A percentile compares a stretch with the other conserved stretches of the same genome.
Evolutionary conservation across 202 grass and related monocot genomes (phyloP).

Genomic region (Elaeis oleifera): DNA sequence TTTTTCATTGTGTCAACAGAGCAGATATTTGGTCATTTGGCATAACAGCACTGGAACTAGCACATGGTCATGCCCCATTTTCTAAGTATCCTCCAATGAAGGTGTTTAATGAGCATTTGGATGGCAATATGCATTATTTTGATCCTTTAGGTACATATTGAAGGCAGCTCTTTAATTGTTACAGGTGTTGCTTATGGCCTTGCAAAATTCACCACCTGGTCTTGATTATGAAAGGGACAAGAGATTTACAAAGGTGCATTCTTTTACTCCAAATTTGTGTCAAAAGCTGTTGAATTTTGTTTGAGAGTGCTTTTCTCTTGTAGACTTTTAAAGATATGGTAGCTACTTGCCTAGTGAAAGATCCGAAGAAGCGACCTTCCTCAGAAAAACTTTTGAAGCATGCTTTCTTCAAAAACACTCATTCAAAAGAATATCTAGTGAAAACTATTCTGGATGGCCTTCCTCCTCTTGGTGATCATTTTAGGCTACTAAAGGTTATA

Average conservation of each 20-base stretch:
- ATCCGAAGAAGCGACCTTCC: conserved; percentile 14
- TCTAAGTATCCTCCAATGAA: conserved; percentile 95
- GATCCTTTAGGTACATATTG: background rate
- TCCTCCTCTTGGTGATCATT: conserved; percentile 61
- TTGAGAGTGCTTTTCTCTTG: background rate
- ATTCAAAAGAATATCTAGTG: conserved; percentile 31
- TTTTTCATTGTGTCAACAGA: conserved; percentile 34
- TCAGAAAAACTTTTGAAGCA: conserved; percentile 17
- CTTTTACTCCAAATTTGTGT: too few relatives aligned
- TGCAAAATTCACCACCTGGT: conserved; percentile 17
- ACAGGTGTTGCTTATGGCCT: conserved; percentile 10
- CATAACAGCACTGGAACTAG: conserved; percentile 86
- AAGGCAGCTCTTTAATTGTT: too few relatives aligned
- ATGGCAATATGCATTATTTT: background rate
- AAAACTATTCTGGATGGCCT: conserved; percentile 60
- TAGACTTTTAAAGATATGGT: conserved; percentile 17
- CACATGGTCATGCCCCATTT: conserved; percentile 81
- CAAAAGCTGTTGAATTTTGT: background rate
- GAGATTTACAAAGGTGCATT: conserved; percentile 14
- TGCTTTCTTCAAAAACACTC: conserved; percentile 12
- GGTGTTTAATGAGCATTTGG: conserved; percentile 20
- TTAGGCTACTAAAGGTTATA: conserved; percentile 59
- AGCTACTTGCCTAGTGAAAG: conserved; percentile 6
- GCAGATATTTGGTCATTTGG: conserved; percentile 99
- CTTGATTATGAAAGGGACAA: conserved; percentile 18